Base-by-base conservation (phyloP, 2,329 filamentous ascomycete species). In the Didymellaceae sp. region DNA sequence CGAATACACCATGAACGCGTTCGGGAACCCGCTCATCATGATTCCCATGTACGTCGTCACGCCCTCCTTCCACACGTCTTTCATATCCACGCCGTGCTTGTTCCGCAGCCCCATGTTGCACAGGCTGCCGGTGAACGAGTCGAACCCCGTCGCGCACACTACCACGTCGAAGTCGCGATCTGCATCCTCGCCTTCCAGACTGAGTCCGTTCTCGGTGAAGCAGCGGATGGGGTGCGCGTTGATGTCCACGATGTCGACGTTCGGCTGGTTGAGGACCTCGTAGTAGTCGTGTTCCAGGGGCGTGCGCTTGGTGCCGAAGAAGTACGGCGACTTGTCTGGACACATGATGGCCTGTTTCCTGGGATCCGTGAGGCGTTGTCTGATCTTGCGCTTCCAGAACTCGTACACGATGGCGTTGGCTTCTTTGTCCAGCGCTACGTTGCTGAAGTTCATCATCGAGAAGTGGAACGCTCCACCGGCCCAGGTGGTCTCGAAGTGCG, bases 141-240 rank as follows among this genome's bases (percentile, higher is more conserved):
- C 75, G 45, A 78, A 79, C 0, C 77, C 76, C 0, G 70, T 78
- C 17, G 66, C 75, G 41, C 75, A 60, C 38, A 86, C 74, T 17
- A 86, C 78, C 10, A 76, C 75, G 59, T 86, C 84, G 11, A 82
- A 76, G 25, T 79, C 73, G 42, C 81, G 64, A n/a, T 79, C 66
- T 26, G 76, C 62, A n/a, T 79, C 81, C 25, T 66, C 62, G 4
- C 76, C 76, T 1, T 71, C 72, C 24, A 83, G 70, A 62, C 78
- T 67, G 39, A 84, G 67, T 11, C 82, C 78, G n/a, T 75, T 73
- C 9, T 75, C 66, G 2, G 81, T 77, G 32, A 84, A 73, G 6
- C 67, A 61, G 24, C 71, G 71, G 30, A 85, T 81, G 1, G 67
- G 66, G 3, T 75, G 39, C 0, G 22, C 18, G 1, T 56, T 63